These are phyloP conservation scores for Blastocystis sp. DNA, from an alignment of 352 stramenopile species.

Conservation along the genomic window DNA sequence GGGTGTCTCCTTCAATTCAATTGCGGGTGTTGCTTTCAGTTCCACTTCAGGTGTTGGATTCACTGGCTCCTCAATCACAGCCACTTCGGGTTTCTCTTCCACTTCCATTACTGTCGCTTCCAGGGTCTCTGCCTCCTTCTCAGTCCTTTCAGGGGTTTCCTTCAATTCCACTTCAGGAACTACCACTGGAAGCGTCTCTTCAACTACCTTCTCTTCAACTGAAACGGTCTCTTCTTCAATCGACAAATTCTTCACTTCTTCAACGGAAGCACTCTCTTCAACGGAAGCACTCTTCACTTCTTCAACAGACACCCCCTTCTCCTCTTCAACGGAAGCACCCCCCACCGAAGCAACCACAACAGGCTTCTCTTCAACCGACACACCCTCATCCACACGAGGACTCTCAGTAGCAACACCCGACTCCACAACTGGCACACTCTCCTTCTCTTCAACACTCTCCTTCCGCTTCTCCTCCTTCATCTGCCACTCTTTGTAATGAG, in stretches of 20 bases:
- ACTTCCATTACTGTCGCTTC: neutral
- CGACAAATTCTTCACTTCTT: no score
- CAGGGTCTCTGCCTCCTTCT: neutral
- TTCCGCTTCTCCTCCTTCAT: neutral
- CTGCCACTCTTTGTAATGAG: neutral
- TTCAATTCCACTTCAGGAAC: neutral
- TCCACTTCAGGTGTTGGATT: neutral
- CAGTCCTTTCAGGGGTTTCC: no score
- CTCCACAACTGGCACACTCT: no score
- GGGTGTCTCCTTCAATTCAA: neutral
- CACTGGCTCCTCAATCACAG: neutral
- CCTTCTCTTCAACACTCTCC: constrained; percentile 1
- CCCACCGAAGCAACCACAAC: neutral
- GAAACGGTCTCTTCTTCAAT: no score
- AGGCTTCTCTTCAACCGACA: neutral
- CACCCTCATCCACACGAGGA: neutral
- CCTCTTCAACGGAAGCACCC: neutral
- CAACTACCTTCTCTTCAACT: neutral
- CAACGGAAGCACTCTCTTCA: neutral
- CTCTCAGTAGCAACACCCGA: no score
- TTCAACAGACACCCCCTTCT: neutral
- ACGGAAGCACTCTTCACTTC: neutral
- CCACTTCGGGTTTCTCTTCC: neutral
- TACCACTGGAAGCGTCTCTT: neutral
- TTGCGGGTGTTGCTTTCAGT: neutral